phyloP scores from a whole-genome alignment of 352 stramenopile genomes.

The Aphanomyces invadans region DNA sequence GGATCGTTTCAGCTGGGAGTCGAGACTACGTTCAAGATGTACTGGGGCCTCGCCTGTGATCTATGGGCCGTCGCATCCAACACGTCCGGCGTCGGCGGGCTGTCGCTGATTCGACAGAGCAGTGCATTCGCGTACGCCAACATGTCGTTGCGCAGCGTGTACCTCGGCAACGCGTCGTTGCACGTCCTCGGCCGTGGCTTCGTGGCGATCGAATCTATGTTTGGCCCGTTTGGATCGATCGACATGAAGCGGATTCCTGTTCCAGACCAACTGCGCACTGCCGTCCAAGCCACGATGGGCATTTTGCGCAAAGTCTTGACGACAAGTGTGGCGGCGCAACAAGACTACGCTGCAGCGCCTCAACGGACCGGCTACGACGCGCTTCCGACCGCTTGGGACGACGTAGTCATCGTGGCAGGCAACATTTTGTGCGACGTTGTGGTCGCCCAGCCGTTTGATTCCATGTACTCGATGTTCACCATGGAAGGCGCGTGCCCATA shows the following conservation, averaged over 20 bases:
- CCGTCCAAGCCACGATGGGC: no score
- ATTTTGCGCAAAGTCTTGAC: no score
- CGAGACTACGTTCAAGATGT: constrained; percentile 20
- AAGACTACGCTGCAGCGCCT: not conserved
- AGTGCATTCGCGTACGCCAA: constrained; percentile 3
- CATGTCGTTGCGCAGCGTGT: not conserved
- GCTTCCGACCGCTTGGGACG: not conserved
- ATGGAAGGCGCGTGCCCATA: not conserved
- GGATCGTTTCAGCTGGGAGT: not conserved
- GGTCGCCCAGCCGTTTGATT: not conserved
- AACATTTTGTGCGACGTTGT: not conserved
- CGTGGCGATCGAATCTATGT: not conserved
- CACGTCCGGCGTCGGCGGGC: not conserved
- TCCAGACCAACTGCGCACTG: no score
- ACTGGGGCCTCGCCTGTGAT: constrained; percentile 19
- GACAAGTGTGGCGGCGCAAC: no score
- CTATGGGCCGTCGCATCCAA: constrained; percentile 4
- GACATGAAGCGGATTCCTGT: not conserved
- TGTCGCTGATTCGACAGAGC: not conserved
- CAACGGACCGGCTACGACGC: not conserved
- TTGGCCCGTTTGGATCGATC: constrained; percentile 3
- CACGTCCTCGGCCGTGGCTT: not conserved
- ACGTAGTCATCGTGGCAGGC: not conserved
- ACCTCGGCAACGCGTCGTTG: not conserved
- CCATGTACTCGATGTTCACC: not conserved